Percentiles rank a stretch among this genome's conserved stretches.
These are phyloP conservation scores for Pyrus bretschneideri DNA, from an alignment of 306 rosid genomes.

Conservation along the genomic window DNA sequence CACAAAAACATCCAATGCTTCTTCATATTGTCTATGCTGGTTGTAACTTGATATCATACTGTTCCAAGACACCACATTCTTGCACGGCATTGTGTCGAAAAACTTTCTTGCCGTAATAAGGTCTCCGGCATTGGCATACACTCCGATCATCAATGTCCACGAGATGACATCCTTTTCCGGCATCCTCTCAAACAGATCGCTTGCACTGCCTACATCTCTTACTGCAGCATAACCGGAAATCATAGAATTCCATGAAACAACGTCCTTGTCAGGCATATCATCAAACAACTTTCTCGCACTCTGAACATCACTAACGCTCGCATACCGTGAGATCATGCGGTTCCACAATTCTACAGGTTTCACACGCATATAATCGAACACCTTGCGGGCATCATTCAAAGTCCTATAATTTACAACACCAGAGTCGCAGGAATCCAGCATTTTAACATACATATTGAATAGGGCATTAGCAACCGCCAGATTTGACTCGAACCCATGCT, in stretches of 20 bases:
- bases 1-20: constrained; percentile 16
- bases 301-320: constrained; percentile 1
- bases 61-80: constrained; percentile 28
- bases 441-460: constrained; percentile 9
- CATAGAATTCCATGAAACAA: constrained; percentile 22
- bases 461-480: constrained; percentile 16
- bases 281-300: constrained; percentile 20
- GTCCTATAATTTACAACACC: neutral
- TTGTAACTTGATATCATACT: constrained; percentile 22
- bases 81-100: constrained; percentile 23
- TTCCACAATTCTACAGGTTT: constrained; percentile 9
- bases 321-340: constrained; percentile 9
- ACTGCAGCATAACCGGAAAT: constrained; percentile 15
- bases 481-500: constrained; percentile 12
- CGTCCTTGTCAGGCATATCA: constrained; percentile 18
- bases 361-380: constrained; percentile 14
- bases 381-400: constrained; percentile 14
- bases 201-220: constrained; percentile 8
- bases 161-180: constrained; percentile 21
- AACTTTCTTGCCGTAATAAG: constrained; percentile 12
- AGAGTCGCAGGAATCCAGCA: neutral
- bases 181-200: constrained; percentile 16
- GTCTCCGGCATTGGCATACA: constrained; percentile 15
- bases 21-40: constrained; percentile 9
- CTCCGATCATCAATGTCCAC: constrained; percentile 24